phyloP scores from a whole-genome alignment of 1,284 basidiomycete genomes.

The Trametes pubescens region DNA sequence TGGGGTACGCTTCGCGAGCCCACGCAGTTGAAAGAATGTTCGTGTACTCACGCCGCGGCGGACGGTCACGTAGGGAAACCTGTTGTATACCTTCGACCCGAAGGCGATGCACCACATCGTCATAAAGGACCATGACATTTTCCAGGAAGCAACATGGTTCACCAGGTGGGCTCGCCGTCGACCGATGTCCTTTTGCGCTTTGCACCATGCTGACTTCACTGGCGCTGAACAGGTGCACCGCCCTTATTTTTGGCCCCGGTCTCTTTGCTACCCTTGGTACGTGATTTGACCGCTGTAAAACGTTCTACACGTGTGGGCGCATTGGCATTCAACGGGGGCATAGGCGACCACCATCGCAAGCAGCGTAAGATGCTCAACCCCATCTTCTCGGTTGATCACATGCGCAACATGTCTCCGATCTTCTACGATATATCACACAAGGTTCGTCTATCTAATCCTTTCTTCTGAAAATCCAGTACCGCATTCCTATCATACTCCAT shows the following conservation, averaged over 20 bases:
- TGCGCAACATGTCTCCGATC: slow-evolving; percentile 38
- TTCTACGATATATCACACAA: slow-evolving; percentile 31
- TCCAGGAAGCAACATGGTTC: slow-evolving; percentile 35
- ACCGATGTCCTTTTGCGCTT: not conserved
- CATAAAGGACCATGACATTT: slow-evolving; percentile 44
- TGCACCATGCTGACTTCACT: not conserved
- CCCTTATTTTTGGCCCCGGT: slow-evolving; percentile 9
- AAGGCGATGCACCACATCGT: slow-evolving; percentile 40
- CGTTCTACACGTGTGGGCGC: too few species aligned
- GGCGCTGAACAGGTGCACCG: too few species aligned
- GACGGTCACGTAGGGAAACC: slow-evolving; percentile 18
- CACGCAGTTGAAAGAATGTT: not conserved
- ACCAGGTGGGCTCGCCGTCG: slow-evolving; percentile 8
- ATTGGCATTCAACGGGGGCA: too few species aligned
- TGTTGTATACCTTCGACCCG: slow-evolving; percentile 41
- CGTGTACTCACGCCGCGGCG: not conserved
- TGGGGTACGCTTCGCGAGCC: slow-evolving; percentile 21
- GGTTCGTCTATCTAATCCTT: not conserved
- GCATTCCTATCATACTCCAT: not conserved
- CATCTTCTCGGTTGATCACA: slow-evolving; percentile 35
- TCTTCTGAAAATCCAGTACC: not conserved
- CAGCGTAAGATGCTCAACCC: slow-evolving; percentile 39
- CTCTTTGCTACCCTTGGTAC: slow-evolving; percentile 22
- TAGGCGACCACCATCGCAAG: slow-evolving; percentile 27
- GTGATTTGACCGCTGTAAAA: not conserved